phyloP scores from a whole-genome alignment of 2,329 filamentous ascomycete species.

The Aspergillus pseudotamarii region DNA sequence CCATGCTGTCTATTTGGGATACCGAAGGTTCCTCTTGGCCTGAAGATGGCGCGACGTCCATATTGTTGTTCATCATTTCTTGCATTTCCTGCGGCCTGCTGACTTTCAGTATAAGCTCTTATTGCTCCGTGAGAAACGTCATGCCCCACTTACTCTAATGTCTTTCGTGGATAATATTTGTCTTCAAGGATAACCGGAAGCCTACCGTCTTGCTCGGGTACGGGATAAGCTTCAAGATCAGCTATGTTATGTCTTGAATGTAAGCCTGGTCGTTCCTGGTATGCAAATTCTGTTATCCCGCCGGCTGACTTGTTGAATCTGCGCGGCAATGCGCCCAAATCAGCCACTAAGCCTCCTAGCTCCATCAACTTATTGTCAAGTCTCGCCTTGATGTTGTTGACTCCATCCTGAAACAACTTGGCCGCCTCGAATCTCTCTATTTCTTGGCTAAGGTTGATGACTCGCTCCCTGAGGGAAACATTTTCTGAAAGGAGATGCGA shows the following conservation, averaged over 20 bases:
- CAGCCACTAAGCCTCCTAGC: constrained; percentile 56
- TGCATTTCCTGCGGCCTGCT: constrained; percentile 41
- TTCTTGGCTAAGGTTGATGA: constrained; percentile 59
- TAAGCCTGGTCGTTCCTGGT: constrained; percentile 14
- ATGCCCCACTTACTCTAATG: constrained; percentile 53
- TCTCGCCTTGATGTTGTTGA: constrained; percentile 56
- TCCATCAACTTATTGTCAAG: constrained; percentile 61
- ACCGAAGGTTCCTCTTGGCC: constrained; percentile 52
- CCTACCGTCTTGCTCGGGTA: constrained; percentile 37
- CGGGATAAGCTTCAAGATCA: constrained; percentile 20
- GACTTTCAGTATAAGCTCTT: constrained; percentile 7
- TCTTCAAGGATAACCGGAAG: constrained; percentile 64
- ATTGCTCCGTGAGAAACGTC: not conserved
- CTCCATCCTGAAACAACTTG: constrained; percentile 48
- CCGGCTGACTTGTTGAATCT: constrained; percentile 26
- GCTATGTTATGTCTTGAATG: constrained; percentile 19
- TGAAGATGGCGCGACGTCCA: constrained; percentile 31
- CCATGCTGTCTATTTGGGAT: constrained; percentile 42
- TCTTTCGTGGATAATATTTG: constrained; percentile 59
- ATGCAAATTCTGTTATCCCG: constrained; percentile 15
- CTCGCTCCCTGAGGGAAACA: constrained; percentile 60
- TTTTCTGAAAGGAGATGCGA: constrained; percentile 64
- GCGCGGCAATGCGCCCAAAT: constrained; percentile 52
- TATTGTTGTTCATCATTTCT: constrained; percentile 28
- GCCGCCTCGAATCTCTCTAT: constrained; percentile 52